A percentile compares a stretch with the other conserved stretches of the same genome.
phyloP scores from a whole-genome alignment of 768 basidiomycete genomes.

The Lactarius sp. region DNA sequence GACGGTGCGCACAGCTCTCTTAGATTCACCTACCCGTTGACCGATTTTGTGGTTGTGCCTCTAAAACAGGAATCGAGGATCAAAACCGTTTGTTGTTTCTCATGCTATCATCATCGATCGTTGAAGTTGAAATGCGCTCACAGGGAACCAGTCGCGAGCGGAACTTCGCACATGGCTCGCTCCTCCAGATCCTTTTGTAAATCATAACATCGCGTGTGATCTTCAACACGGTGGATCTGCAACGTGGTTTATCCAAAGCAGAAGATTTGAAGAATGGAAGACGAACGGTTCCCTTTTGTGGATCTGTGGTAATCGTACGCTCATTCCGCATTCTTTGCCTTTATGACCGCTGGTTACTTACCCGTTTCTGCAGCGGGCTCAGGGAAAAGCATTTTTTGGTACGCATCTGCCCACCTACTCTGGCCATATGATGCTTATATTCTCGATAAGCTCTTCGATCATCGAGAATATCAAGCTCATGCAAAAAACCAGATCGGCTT shows the following conservation, averaged over 20 bases:
- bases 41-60: too few relatives aligned
- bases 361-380: not conserved
- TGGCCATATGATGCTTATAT: not conserved
- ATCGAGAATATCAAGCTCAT: not conserved
- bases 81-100: not conserved
- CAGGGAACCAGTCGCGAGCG: not conserved
- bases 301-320: slow-evolving; percentile 12
- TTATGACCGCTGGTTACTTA: not conserved
- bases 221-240: not conserved
- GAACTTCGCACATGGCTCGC: not conserved
- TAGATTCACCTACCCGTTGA: not conserved
- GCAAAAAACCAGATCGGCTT: not conserved
- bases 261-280: slow-evolving; percentile 1
- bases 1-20: not conserved
- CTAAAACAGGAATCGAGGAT: not conserved
- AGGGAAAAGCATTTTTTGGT: slow-evolving; percentile 8
- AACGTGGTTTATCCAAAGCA: not conserved
- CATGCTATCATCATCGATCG: rapidly evolving
- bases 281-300: not conserved
- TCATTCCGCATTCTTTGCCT: not conserved
- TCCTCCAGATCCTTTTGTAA: slow-evolving; percentile 8
- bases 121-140: not conserved
- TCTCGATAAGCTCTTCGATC: not conserved
- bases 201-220: slow-evolving; percentile 1
- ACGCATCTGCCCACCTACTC: not conserved